Conservation (phyloP, 1,284 basidiomycete species). For the Trametes pubescens region DNA sequence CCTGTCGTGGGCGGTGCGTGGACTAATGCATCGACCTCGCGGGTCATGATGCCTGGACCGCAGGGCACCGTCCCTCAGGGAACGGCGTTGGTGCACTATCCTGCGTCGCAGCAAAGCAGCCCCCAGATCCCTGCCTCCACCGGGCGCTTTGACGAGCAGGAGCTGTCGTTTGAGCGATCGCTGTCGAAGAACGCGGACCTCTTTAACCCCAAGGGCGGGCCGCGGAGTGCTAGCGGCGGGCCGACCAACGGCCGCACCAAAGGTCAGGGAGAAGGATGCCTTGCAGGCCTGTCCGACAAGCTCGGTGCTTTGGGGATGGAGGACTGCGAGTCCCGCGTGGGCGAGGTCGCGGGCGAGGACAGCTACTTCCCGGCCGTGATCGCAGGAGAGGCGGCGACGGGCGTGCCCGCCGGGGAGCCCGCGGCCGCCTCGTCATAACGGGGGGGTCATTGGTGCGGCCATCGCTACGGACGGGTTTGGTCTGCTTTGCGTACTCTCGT, state of each 20-base stretch:
- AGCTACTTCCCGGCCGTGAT: neutral
- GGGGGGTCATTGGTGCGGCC: neutral
- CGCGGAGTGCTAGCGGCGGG: constrained; percentile 10
- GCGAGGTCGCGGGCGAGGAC: constrained; percentile 9
- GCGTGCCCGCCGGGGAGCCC: neutral
- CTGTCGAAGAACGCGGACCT: constrained; percentile 59
- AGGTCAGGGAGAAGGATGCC: constrained; percentile 11
- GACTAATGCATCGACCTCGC: constrained; percentile 64
- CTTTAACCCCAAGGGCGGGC: constrained; percentile 57
- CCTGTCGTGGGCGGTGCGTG: constrained; percentile 68
- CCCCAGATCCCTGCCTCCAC: constrained; percentile 29
- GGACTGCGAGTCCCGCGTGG: constrained; percentile 21
- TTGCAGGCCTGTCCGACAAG: constrained; percentile 17
- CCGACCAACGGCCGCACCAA: constrained; percentile 11
- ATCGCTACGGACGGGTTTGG: neutral
- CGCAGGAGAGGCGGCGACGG: neutral
- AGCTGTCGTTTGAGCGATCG: constrained; percentile 58
- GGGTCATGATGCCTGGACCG: constrained; percentile 56
- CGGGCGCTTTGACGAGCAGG: constrained; percentile 56
- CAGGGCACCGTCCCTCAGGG: constrained; percentile 37
- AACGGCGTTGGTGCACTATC: constrained; percentile 50
- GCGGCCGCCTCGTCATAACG: neutral
- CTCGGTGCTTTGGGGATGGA: constrained; percentile 38
- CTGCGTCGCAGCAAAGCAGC: constrained; percentile 35
- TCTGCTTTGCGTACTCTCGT: constrained; percentile 24